A percentile compares a stretch with the other conserved stretches of the same genome.
Conservation (phyloP, 2,329 filamentous ascomycete species). For the Exophiala alcalophila region DNA sequence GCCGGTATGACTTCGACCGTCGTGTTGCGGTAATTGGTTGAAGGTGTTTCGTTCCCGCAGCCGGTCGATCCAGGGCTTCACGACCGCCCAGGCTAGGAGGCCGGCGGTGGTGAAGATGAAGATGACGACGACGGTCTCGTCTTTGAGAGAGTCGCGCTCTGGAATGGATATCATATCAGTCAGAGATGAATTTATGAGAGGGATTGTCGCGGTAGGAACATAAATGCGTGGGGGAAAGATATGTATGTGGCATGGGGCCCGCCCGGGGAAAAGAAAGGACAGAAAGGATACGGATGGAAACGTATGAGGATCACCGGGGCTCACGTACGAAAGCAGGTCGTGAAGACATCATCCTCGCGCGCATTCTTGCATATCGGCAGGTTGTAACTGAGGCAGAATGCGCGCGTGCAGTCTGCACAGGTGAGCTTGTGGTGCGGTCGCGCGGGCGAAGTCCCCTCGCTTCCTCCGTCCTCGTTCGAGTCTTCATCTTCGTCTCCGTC, state of each 20-base stretch:
- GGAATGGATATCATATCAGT: too few relatives aligned
- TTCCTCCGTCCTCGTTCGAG: not conserved
- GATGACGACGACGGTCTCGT: conserved; percentile 63
- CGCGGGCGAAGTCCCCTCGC: not conserved
- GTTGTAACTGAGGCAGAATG: conserved; percentile 63
- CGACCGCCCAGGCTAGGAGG: conserved; percentile 58
- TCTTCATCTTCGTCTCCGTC: conserved; percentile 17
- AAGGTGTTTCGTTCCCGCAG: conserved; percentile 18
- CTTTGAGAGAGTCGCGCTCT: conserved; percentile 66
- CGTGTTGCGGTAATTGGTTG: conserved; percentile 10
- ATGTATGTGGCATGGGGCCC: too few relatives aligned
- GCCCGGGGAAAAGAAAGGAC: too few relatives aligned
- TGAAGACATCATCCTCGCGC: conserved; percentile 62
- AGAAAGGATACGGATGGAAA: too few relatives aligned
- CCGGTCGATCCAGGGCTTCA: conserved; percentile 46
- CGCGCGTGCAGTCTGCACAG: conserved; percentile 66
- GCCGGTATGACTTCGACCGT: conserved; percentile 1
- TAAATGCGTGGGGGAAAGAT: not conserved
- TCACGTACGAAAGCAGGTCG: conserved; percentile 61
- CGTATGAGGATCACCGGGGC: not conserved
- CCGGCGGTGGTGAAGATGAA: conserved; percentile 64
- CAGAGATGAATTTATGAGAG: too few relatives aligned
- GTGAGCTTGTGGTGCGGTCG: conserved; percentile 46
- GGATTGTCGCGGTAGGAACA: too few relatives aligned
- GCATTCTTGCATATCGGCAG: conserved; percentile 59